Percentiles rank a stretch among this genome's conserved stretches.
phyloP scores from a whole-genome alignment of 345 rosid genomes.

The Acer yangbiense region DNA sequence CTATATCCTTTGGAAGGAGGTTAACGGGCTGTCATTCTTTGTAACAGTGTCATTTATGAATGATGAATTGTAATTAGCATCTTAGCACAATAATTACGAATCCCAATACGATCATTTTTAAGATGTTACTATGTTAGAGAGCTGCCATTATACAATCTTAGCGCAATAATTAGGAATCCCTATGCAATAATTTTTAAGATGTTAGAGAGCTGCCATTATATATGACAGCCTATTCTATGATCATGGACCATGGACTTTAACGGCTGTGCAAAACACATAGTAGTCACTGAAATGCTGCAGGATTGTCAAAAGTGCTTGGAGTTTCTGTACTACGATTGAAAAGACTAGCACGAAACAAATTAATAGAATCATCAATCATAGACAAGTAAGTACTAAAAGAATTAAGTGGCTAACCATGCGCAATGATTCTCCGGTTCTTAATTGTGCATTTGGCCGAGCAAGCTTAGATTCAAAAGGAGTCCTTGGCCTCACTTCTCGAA shows the following conservation, averaged over 20 bases:
- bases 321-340: not conserved
- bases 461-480: conserved; percentile 95
- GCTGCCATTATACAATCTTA: not conserved
- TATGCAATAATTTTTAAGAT: not conserved
- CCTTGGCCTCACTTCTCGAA: conserved; percentile 89
- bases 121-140: not conserved
- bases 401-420: conserved; percentile 45
- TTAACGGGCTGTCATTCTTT: not conserved
- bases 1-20: not conserved
- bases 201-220: not conserved
- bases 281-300: not conserved
- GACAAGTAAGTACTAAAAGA: conserved; percentile 11
- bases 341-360: conserved; percentile 6
- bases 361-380: not conserved
- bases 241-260: not conserved
- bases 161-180: not conserved
- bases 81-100: not conserved
- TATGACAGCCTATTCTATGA: not conserved
- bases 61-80: not conserved
- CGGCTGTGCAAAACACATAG: not conserved
- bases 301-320: not conserved
- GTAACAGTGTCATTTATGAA: not conserved
- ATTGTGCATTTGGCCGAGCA: conserved; percentile 81
- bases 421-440: conserved; percentile 81
- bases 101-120: not conserved